Evolutionary conservation across 768 basidiomycete species (phyloP), one percentile per base, ranked within the genome.

Genomic region (Agrocybe praecox): DNA sequence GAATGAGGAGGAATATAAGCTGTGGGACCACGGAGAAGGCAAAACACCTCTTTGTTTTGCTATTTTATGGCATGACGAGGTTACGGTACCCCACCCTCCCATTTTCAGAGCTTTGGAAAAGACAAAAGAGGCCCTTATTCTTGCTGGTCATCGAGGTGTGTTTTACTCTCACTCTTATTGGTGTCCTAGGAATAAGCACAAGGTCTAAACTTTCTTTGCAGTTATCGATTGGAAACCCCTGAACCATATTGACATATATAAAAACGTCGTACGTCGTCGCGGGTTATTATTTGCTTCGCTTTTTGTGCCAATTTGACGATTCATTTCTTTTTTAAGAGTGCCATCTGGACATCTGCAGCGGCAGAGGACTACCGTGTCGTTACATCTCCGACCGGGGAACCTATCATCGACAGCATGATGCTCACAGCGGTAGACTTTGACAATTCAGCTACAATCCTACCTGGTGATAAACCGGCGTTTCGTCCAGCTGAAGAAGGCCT

Each of bases 151-250:
- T 68, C 74, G 79, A 70, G 86, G 90, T 88, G 48, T 34, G 33
- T 6, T 7, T 19, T 42, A 47, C 29, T 21, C 15, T 14, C 22
- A 54, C 12, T 44, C 21, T 26, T 33, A n/a, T n/a, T n/a, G n/a
- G n/a, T n/a, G n/a, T n/a, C n/a, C 17, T 23, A 21, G 17, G 32
- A 43, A 34, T 18, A 24, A 23, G 8, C 49, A 17, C 44, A 14
- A 43, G 7, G 24, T n/a, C 43, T 53, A 15, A 53, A 9, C 22
- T n/a, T 49, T 15, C 1, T 46, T 21, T 49, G 18, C 52, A 89
- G 91, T 92, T 17, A 77, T 92, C 49, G 83, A 89, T 49, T 93
- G 89, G 89, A 69, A 77, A 34, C 83, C 85, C 0, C 65, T 77
- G 36, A 78, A 84, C 29, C 85, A 88, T 60, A 55, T 57, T 8